Evolutionary conservation across 345 rosid genomes (phyloP), one percentile per base, ranked within the genome.

Genomic region (Syzygium oleosum): DNA sequence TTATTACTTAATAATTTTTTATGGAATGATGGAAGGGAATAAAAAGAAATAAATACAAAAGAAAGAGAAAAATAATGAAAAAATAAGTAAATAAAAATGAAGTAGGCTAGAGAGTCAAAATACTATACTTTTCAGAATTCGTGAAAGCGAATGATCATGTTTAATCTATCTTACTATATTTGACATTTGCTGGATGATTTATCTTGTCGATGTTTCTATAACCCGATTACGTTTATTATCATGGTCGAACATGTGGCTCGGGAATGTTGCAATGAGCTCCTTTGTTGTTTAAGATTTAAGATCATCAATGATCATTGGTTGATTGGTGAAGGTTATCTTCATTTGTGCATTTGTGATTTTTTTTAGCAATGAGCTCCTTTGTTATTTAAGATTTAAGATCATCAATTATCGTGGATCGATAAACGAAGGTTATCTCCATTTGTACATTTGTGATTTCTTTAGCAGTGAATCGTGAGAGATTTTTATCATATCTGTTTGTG

Each of bases 111-210:
- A 63, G 31, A 58, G 41, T 15, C 34, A 7, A 63, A 63, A 16
- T 7, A 7, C 1, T 3, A 29, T 63, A 2, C 1, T 3, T 0
- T 29, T 63, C 19, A 7, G 2, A 63, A 63, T 63, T 63, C 1
- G 5, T 10, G 11, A 63, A 29, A 63, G 7, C 15, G 21, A 63
- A 29, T 7, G 11, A 65, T 65, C 77, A 54, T 19, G 23, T 19
- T 53, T 17, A 19, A 9, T 17, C 58, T 29, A 10, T 65, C 34
- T 65, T 65, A 17, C 41, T 29, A 65, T 11, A 63, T 29, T 7
- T 3, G 5, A 16, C 41, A 29, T 63, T 2, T 2, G 0, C 10
- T 2, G 1, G 5, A 63, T 63, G 11, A 15, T 6, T 54, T 29
- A 65, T 14, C 38, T 65, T 2, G 41, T 29, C 1, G 1, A 6